Evolutionary conservation across 1,284 basidiomycete species (phyloP), one percentile per base, ranked within the genome.

Genomic region (Boletus semigastroideus): DNA sequence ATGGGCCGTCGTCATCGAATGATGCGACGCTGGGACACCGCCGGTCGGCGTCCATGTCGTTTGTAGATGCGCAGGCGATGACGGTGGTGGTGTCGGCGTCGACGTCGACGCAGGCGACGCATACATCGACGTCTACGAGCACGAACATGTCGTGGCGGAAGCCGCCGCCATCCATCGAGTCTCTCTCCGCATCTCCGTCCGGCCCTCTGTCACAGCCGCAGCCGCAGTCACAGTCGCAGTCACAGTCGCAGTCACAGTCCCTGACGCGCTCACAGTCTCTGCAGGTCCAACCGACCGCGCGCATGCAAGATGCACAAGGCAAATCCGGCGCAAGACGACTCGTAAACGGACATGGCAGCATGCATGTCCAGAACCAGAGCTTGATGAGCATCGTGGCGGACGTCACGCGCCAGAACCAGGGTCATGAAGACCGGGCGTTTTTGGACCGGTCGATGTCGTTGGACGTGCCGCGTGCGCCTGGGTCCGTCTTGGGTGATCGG

Each of bases 341-440:
- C 5, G 17, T 33, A 13, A 55, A 52, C 4, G 60, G 51, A 1
- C 59, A 59, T 13, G n/a, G 36, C 43, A 42, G 45, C n/a, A n/a
- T n/a, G 7, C 39, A 44, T 30, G 43, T 19, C 3, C 43, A 51
- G 14, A 72, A 56, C 42, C 57, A 68, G 42, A 86, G 78, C 42
- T 66, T 88, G 61, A 82, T 88, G 84, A 82, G 78, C 58, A 82
- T 87, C 56, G 80, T 87, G 6, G 84, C 86, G 58, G 78, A 75
- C 53, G 79, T 86, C 33, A 66, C 82, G 11, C 72, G 72, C 40
- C 67, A 67, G 48, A 78, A 79, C 56, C 37, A 49, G 34, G n/a
- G n/a, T n/a, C n/a, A 12, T 55, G 20, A 25, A 36, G 30, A 51
- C 33, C 30, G 48, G 13, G 27, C 30, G 11, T 31, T 31, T 4